These are phyloP conservation scores for Voacanga thouarsii DNA, from an alignment of 257 asterid genomes.

Conservation along the genomic window DNA sequence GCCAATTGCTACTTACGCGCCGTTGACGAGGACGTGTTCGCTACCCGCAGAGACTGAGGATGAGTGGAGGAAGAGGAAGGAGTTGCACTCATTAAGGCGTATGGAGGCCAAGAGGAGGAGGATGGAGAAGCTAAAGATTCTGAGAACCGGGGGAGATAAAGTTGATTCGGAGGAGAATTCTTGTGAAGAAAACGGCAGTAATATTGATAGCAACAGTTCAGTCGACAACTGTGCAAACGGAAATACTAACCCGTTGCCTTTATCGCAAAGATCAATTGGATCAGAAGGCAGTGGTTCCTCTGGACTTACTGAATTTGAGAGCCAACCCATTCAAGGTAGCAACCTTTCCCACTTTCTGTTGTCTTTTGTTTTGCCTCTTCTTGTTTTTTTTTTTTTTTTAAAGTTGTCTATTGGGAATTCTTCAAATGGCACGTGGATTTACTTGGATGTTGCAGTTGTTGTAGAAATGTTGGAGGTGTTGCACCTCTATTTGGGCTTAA, in stretches of 20 bases:
- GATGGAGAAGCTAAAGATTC: constrained; percentile 56
- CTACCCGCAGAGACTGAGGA: constrained; percentile 52
- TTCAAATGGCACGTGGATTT: background rate
- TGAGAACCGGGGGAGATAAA: constrained; percentile 37
- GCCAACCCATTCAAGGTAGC: constrained; percentile 49
- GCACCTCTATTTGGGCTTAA: background rate
- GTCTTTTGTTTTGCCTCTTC: background rate
- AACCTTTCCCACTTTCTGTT: background rate
- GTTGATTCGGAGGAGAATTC: constrained; percentile 26
- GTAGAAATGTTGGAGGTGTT: background rate
- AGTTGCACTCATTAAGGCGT: constrained; percentile 55
- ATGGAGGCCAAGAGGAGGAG: constrained; percentile 71
- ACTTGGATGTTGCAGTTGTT: background rate
- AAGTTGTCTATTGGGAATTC: too few relatives aligned
- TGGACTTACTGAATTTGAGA: constrained; percentile 45
- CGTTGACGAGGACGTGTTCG: constrained; percentile 56
- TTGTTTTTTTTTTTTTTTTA: too few relatives aligned
- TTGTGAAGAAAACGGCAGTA: constrained; percentile 23
- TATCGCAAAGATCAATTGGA: constrained; percentile 44
- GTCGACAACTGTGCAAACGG: constrained; percentile 9
- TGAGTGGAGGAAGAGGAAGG: constrained; percentile 67
- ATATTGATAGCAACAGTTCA: constrained; percentile 10
- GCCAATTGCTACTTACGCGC: constrained; percentile 32
- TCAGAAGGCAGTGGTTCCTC: constrained; percentile 55
- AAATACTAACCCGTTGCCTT: constrained; percentile 30